Base-by-base conservation (phyloP, 345 rosid species). In the Anastatica hierochuntica region DNA sequence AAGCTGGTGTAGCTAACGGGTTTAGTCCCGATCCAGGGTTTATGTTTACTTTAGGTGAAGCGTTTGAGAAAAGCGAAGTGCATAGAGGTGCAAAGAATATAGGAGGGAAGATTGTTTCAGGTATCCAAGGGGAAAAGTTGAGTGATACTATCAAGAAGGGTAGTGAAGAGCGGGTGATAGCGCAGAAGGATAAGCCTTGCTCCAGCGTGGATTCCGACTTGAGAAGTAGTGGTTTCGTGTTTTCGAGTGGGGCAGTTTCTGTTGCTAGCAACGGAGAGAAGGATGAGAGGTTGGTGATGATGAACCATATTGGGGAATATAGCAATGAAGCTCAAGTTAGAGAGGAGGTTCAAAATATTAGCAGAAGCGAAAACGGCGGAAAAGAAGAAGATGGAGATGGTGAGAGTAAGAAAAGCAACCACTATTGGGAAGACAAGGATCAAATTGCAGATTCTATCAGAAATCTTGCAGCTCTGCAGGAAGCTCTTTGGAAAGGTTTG, bases 141-240 rank as follows among this genome's bases (percentile, higher is more conserved):
- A n/a, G n/a, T n/a, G n/a, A n/a, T n/a, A n/a, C n/a, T n/a, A n/a
- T n/a, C n/a, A n/a, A n/a, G 49, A 74, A 80, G 77, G 79, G 55
- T 16, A 84, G 88, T 64, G 88, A 82, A 62, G 96, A 82, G 59
- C 69, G 76, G 81, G 74, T 68, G 83, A 75, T 72, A 74, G 56
- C 70, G 11, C 68, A 82, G 75, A 74, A 82, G 70, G 81, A 80
- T 41, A 84, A 81, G 72, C 89, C 87, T 74, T 83, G 59, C 69
- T 87, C 97, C 49, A 81, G 94, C 66, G 11, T 83, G 70, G 97
- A 77, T 66, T 90, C 98, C 33, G 89, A 90, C 70, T 81, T 89
- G 14, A 74, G 84, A 76, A 84, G 96, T 80, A 72, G 88, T 58
- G 77, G 79, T 62, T 82, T 81, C 77, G 76, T 84, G 57, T 82